Percentiles rank a stretch among this genome's conserved stretches.
Evolutionary conservation across 306 rosid species (phyloP).

Genomic region (Sindora glabra): DNA sequence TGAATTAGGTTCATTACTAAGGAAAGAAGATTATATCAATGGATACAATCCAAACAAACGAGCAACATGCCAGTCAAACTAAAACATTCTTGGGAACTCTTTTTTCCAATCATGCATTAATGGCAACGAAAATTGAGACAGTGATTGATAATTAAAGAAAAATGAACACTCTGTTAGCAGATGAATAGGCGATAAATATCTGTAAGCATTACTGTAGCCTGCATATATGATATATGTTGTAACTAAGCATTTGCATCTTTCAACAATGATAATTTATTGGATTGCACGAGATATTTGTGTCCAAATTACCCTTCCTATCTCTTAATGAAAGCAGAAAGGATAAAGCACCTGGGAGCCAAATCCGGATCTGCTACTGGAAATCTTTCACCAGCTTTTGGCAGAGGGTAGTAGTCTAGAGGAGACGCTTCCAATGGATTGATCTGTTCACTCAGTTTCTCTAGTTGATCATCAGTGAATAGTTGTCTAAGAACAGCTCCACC

Average conservation of each 20-base stretch:
- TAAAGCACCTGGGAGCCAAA: constrained; percentile 64
- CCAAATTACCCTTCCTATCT: background rate
- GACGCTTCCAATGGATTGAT: constrained; percentile 62
- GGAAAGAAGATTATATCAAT: background rate
- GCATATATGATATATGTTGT: background rate
- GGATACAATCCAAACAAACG: background rate
- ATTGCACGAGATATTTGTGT: background rate
- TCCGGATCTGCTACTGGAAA: constrained; percentile 77
- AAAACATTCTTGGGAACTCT: background rate
- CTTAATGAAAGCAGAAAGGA: background rate
- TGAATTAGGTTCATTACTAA: background rate
- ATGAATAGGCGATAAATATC: too few relatives aligned
- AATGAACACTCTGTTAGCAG: too few relatives aligned
- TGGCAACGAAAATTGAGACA: too few relatives aligned
- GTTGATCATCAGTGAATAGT: constrained; percentile 63
- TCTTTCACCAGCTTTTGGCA: constrained; percentile 75
- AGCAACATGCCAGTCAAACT: background rate
- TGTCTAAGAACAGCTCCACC: constrained; percentile 87
- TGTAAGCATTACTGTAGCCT: too few relatives aligned
- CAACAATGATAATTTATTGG: background rate
- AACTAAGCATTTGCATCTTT: background rate
- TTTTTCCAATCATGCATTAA: too few relatives aligned
- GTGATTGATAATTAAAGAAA: too few relatives aligned
- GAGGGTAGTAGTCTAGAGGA: constrained; percentile 74
- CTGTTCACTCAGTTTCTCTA: constrained; percentile 58